phyloP scores from a whole-genome alignment of 176 grass and related monocot genomes.

The Cenchrus fungigraminus region DNA sequence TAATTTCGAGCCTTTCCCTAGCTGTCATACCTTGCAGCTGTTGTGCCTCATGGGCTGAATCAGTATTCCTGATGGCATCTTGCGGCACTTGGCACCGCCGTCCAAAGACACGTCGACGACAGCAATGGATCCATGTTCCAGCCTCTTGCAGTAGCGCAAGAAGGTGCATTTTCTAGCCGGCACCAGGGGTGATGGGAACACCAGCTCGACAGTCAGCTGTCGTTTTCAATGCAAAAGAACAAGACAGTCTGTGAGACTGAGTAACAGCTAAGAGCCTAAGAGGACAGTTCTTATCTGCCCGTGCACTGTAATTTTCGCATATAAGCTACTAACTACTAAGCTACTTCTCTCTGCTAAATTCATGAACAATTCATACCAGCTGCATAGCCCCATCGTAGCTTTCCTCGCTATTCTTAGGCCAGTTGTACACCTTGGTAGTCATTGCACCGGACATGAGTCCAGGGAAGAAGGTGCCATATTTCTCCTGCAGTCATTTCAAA shows the following conservation, averaged over 20 bases:
- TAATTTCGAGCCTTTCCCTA: not conserved
- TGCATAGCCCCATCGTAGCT: conserved; percentile 54
- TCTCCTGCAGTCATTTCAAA: conserved; percentile 50
- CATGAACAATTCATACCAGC: conserved; percentile 51
- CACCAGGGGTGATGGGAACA: conserved; percentile 60
- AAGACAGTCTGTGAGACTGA: not conserved
- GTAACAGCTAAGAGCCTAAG: not conserved
- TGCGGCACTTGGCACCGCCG: conserved; percentile 39
- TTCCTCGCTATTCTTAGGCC: not conserved
- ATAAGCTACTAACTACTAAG: not conserved
- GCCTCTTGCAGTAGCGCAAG: conserved; percentile 52
- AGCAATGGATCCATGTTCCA: conserved; percentile 33
- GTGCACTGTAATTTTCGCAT: not conserved
- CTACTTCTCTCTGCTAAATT: not conserved
- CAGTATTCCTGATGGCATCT: conserved; percentile 67
- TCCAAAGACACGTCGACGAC: conserved; percentile 65
- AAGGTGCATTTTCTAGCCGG: conserved; percentile 57
- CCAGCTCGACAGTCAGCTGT: conserved; percentile 53
- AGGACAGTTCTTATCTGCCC: not conserved
- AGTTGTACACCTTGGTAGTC: conserved; percentile 35
- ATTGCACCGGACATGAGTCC: conserved; percentile 39
- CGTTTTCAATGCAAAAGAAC: conserved; percentile 20
- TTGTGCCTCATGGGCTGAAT: conserved; percentile 48
- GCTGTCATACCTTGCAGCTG: conserved; percentile 57
- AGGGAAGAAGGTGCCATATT: conserved; percentile 51